phyloP scores from a whole-genome alignment of 2,329 filamentous ascomycete genomes.

The Aspergillus ustus region DNA sequence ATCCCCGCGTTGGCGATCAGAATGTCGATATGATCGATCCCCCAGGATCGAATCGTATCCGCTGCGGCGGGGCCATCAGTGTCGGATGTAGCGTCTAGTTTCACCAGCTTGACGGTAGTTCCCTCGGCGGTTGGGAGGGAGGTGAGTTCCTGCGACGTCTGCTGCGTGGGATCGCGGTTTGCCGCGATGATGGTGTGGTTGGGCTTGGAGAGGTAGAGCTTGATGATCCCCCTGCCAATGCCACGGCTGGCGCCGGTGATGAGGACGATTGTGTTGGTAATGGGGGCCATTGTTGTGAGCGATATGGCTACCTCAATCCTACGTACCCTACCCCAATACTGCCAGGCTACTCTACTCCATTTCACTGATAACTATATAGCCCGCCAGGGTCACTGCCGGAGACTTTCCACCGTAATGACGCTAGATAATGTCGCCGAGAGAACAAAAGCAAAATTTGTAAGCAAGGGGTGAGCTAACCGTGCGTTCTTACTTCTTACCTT shows the following conservation, averaged over 20 bases:
- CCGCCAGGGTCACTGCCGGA: no score
- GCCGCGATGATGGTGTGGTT: constrained; percentile 13
- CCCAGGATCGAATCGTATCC: constrained; percentile 28
- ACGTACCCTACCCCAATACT: no score
- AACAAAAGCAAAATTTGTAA: no score
- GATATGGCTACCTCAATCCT: no score
- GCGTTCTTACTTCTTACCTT: no score
- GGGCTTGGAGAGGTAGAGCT: constrained; percentile 11
- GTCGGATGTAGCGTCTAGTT: constrained; percentile 47
- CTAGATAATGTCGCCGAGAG: no score
- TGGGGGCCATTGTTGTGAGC: no score
- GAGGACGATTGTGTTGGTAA: constrained; percentile 6
- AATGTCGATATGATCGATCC: constrained; percentile 53
- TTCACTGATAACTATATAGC: no score
- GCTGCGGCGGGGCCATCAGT: constrained; percentile 41
- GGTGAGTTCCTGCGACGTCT: neutral
- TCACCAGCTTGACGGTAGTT: constrained; percentile 48
- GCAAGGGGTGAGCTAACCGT: no score
- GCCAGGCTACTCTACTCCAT: no score
- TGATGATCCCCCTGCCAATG: constrained; percentile 10
- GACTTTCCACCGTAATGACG: no score
- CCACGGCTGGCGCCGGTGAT: constrained; percentile 13
- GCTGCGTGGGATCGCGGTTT: constrained; percentile 10
- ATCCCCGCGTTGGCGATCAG: constrained; percentile 60
- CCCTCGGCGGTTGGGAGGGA: constrained; percentile 40